Conservation (phyloP, 352 stramenopile genomes). For the Phytophthora melonis region DNA sequence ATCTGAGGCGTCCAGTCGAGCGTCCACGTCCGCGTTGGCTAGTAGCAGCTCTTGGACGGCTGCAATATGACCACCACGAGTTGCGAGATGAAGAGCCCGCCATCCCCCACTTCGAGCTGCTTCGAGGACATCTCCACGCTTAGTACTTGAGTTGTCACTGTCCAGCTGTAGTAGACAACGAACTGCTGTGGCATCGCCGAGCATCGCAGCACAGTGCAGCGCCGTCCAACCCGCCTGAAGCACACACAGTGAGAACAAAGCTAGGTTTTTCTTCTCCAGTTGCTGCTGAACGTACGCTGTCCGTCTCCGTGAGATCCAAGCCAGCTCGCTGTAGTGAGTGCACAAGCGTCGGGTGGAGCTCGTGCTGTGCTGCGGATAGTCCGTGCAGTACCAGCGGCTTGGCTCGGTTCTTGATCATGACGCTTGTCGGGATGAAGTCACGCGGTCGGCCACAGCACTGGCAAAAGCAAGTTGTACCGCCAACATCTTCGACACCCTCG, state of each 20-base stretch:
- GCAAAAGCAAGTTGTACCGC: conserved; percentile 15
- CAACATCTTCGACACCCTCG: conserved; percentile 15
- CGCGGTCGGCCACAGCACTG: conserved; percentile 40
- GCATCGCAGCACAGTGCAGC: conserved; percentile 46
- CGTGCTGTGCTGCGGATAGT: conserved; percentile 30
- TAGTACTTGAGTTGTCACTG: not conserved
- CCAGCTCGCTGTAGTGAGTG: conserved; percentile 22
- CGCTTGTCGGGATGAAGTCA: conserved; percentile 40
- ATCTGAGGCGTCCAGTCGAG: conserved; percentile 22
- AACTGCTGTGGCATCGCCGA: conserved; percentile 41
- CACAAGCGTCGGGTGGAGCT: conserved; percentile 39
- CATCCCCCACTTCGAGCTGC: conserved; percentile 38
- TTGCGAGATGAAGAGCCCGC: conserved; percentile 52
- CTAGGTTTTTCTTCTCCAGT: not conserved
- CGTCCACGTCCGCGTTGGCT: conserved; percentile 39
- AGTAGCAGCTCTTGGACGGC: conserved; percentile 50
- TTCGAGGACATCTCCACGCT: conserved; percentile 9
- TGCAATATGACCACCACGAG: conserved; percentile 29
- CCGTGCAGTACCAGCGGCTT: conserved; percentile 48
- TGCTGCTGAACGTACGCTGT: conserved; percentile 33
- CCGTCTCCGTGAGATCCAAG: conserved; percentile 38
- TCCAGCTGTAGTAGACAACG: conserved; percentile 19
- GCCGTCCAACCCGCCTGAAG: conserved; percentile 35
- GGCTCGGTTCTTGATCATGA: conserved; percentile 16
- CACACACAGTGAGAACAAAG: not conserved